Conservation (phyloP, 805 yeast genomes). For the Metschnikowia drakensbergensis region DNA sequence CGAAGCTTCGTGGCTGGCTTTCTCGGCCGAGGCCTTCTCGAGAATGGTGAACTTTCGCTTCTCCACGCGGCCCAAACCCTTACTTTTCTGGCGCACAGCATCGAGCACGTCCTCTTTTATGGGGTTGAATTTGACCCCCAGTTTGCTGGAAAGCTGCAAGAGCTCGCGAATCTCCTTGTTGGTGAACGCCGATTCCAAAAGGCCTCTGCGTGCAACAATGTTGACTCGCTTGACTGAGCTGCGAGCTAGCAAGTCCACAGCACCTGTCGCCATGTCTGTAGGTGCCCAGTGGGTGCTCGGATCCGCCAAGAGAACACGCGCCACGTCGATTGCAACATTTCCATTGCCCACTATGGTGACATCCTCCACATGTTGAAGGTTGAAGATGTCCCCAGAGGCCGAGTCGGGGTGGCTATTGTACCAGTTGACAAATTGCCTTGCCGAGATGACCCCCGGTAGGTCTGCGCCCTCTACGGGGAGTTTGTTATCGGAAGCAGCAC, state of each 20-base stretch:
- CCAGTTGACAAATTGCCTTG: conserved; percentile 92
- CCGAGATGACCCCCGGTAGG: conserved; percentile 66
- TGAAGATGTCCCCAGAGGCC: conserved; percentile 25
- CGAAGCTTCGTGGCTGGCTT: not conserved
- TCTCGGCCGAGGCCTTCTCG: conserved; percentile 39
- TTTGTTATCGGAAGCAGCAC: conserved; percentile 53
- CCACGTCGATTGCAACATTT: conserved; percentile 90
- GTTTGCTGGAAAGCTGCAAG: conserved; percentile 53
- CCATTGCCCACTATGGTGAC: conserved; percentile 95
- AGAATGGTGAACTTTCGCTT: conserved; percentile 66
- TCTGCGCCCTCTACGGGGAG: conserved; percentile 58
- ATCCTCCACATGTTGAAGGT: conserved; percentile 54
- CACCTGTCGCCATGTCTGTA: conserved; percentile 71
- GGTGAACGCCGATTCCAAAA: conserved; percentile 82
- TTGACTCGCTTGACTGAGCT: conserved; percentile 61
- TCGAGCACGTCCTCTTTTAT: conserved; percentile 31
- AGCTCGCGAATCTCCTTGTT: conserved; percentile 89
- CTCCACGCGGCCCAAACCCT: conserved; percentile 48
- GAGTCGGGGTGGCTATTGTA: conserved; percentile 84
- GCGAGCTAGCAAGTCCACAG: conserved; percentile 48
- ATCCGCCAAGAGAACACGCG: conserved; percentile 66
- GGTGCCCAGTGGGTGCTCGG: conserved; percentile 52
- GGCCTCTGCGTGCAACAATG: conserved; percentile 83
- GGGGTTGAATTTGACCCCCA: conserved; percentile 41
- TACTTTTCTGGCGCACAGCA: conserved; percentile 21